phyloP scores from a whole-genome alignment of 495 filamentous ascomycete genomes.

The Aspergillus hancockii region DNA sequence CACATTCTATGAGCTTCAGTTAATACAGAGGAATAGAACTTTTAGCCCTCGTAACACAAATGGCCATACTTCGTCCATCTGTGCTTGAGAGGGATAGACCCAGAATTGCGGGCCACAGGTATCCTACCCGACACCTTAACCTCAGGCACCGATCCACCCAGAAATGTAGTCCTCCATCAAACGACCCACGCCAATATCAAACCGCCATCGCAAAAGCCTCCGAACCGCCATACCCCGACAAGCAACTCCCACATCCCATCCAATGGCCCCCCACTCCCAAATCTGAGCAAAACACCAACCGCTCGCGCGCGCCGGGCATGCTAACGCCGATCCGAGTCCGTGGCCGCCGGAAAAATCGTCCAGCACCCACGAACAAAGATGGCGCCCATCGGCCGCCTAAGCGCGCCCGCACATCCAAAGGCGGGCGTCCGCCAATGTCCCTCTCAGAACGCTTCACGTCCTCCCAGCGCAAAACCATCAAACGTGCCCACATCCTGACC shows the following conservation, averaged over 20 bases:
- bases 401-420: not conserved
- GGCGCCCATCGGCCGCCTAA: constrained; percentile 8
- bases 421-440: constrained; percentile 25
- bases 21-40: too few species aligned
- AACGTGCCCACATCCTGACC: constrained; percentile 17
- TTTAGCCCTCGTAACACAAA: too few species aligned
- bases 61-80: too few species aligned
- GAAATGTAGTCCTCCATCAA: not conserved
- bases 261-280: not conserved
- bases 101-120: too few species aligned
- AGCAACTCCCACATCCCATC: not conserved
- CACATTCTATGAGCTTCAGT: too few species aligned
- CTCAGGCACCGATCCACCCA: not conserved
- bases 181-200: not conserved
- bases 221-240: not conserved
- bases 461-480: constrained; percentile 14
- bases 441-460: constrained; percentile 8
- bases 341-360: constrained; percentile 25
- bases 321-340: constrained; percentile 31
- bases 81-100: too few species aligned
- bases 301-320: constrained; percentile 17
- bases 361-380: constrained; percentile 10
- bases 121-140: not conserved
- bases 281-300: not conserved
- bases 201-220: not conserved